phyloP scores from a whole-genome alignment of 805 yeast species.

The Ogataea allantospora region DNA sequence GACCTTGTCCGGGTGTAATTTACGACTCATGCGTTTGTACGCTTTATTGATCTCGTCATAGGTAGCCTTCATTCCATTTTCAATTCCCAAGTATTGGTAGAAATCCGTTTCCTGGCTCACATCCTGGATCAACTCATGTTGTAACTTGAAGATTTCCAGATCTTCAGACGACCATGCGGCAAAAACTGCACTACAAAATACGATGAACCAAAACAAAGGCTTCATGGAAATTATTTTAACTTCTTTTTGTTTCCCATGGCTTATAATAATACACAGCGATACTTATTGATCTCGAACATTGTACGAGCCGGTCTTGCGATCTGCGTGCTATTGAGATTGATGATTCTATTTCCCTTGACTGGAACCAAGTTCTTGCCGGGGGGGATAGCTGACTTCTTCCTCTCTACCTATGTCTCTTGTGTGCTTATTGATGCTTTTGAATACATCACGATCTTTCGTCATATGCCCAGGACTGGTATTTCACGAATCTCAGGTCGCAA shows the following conservation, averaged over 20 bases:
- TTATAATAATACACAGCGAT: slow-evolving; percentile 27
- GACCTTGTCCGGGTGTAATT: slow-evolving; percentile 84
- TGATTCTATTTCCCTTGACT: slow-evolving; percentile 59
- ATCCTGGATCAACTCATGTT: slow-evolving; percentile 55
- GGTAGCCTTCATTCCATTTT: slow-evolving; percentile 40
- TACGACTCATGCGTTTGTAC: slow-evolving; percentile 67
- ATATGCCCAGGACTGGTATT: slow-evolving; percentile 9
- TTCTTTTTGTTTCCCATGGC: slow-evolving; percentile 3
- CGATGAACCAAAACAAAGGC: slow-evolving; percentile 11
- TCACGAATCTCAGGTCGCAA: slow-evolving; percentile 12
- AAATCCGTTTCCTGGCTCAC: slow-evolving; percentile 57
- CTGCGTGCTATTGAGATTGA: slow-evolving; percentile 47
- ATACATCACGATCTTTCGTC: slow-evolving; percentile 21
- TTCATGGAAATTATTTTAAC: slow-evolving; percentile 11
- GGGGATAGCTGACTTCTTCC: slow-evolving; percentile 66
- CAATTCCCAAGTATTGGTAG: slow-evolving; percentile 63
- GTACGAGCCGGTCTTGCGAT: slow-evolving; percentile 46
- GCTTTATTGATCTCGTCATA: slow-evolving; percentile 59
- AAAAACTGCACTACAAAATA: slow-evolving; percentile 5
- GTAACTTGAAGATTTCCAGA: slow-evolving; percentile 73
- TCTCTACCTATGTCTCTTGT: slow-evolving; percentile 17
- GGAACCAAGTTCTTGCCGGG: slow-evolving; percentile 65
- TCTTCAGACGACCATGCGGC: slow-evolving; percentile 49
- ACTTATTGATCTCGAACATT: slow-evolving; percentile 20
- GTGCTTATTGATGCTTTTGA: slow-evolving; percentile 22